A percentile compares a stretch with the other conserved stretches of the same genome.
phyloP scores from a whole-genome alignment of 371 early-diverging fungal genomes.

The Rhizopus sp. region DNA sequence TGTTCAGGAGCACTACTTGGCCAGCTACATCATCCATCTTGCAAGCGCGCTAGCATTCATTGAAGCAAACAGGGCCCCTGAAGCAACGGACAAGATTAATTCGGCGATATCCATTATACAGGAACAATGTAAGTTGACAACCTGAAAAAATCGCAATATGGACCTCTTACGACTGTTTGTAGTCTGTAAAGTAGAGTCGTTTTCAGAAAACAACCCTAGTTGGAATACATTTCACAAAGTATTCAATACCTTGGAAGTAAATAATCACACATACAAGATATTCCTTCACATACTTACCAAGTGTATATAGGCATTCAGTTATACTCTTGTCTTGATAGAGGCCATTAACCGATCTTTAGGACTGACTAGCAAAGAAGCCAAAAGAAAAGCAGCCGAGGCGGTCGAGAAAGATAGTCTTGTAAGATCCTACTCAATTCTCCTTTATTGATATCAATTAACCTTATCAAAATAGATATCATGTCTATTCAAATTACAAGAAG shows the following conservation, averaged over 20 bases:
- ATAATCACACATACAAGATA: neutral
- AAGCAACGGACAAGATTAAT: slow-evolving; percentile 18
- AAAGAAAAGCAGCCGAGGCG: slow-evolving; percentile 37
- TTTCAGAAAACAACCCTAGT: slow-evolving; percentile 16
- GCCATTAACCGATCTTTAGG: slow-evolving; percentile 39
- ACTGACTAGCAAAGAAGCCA: slow-evolving; percentile 44
- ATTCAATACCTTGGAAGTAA: slow-evolving; percentile 36
- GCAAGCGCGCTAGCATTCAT: slow-evolving; percentile 25
- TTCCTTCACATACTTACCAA: neutral
- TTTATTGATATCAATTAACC: slow-evolving; percentile 2
- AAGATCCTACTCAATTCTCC: slow-evolving; percentile 11
- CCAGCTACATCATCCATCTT: slow-evolving; percentile 26
- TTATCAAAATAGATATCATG: slow-evolving; percentile 9
- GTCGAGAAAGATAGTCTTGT: slow-evolving; percentile 31
- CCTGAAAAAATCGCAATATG: neutral
- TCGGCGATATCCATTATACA: slow-evolving; percentile 15
- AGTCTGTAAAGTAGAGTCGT: slow-evolving; percentile 17
- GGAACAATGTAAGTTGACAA: slow-evolving; percentile 15
- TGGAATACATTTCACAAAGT: slow-evolving; percentile 42
- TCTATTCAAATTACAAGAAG: slow-evolving; percentile 22
- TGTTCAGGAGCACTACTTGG: slow-evolving; percentile 28
- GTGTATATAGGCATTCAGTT: slow-evolving; percentile 37
- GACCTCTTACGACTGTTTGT: neutral
- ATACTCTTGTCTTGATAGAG: slow-evolving; percentile 40
- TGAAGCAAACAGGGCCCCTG: slow-evolving; percentile 12